Evolutionary conservation across 129 eudicot genomes (phyloP).

Genomic region (Arctium minus): DNA sequence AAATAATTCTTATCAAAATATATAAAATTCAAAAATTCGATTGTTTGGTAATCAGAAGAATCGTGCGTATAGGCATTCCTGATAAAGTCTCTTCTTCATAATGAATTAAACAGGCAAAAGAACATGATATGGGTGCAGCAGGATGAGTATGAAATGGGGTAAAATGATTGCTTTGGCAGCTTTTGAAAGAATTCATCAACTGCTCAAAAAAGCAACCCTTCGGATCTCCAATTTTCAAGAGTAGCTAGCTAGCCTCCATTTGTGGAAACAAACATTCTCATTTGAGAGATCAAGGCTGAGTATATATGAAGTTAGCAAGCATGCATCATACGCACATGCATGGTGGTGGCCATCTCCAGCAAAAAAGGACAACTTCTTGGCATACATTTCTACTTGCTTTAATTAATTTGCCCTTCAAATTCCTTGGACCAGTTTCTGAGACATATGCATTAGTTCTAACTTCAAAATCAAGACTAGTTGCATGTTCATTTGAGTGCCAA

Average conservation of each 20-base stretch:
- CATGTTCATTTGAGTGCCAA: slow-evolving; percentile 15
- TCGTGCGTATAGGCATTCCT: background rate
- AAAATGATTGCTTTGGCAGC: slow-evolving; percentile 48
- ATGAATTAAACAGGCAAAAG: background rate
- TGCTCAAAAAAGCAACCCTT: slow-evolving; percentile 16
- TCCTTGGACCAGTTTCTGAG: slow-evolving; percentile 24
- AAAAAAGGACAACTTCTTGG: slow-evolving; percentile 11
- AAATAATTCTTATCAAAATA: background rate
- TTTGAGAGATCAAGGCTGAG: slow-evolving; percentile 1
- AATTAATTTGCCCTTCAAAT: background rate
- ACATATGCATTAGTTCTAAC: slow-evolving; percentile 25
- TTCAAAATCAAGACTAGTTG: slow-evolving; percentile 29
- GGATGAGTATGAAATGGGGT: slow-evolving; percentile 34
- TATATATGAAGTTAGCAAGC: slow-evolving; percentile 22
- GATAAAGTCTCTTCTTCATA: slow-evolving; percentile 1
- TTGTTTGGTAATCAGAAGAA: background rate
- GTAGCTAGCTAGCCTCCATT: background rate
- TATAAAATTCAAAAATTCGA: background rate
- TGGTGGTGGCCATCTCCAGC: slow-evolving; percentile 31
- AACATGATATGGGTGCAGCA: slow-evolving; percentile 13
- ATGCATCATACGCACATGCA: slow-evolving; percentile 27
- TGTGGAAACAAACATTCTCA: slow-evolving; percentile 13
- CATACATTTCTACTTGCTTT: slow-evolving; percentile 4
- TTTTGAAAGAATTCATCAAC: slow-evolving; percentile 32
- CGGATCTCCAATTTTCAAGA: background rate